These are phyloP conservation scores for Sclerotinia sclerotiorum DNA, from an alignment of 2,329 filamentous ascomycete species.

Conservation along the genomic window DNA sequence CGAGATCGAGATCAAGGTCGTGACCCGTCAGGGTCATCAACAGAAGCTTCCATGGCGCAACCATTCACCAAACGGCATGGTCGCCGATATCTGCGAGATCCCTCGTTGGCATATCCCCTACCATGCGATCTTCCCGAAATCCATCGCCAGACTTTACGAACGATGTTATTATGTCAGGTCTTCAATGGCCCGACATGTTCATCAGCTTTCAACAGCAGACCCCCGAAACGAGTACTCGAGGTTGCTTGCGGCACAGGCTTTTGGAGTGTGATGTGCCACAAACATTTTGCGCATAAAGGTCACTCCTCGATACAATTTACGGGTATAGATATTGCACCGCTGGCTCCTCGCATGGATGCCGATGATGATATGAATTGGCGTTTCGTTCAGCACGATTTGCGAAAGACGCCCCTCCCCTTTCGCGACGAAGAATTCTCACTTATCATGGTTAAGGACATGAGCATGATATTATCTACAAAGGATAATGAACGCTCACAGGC, in stretches of 20 bases:
- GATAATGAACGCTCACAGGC: conserved; percentile 47
- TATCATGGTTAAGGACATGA: conserved; percentile 83
- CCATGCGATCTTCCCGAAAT: conserved; percentile 85
- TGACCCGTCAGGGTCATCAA: conserved; percentile 24
- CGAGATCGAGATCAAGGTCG: conserved; percentile 26
- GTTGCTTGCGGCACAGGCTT: conserved; percentile 84
- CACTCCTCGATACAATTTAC: conserved; percentile 72
- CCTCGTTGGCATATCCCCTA: conserved; percentile 72
- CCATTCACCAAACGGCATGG: conserved; percentile 74
- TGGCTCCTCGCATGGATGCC: conserved; percentile 61
- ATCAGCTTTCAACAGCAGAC: conserved; percentile 61
- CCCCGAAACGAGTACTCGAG: conserved; percentile 78
- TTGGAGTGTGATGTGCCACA: conserved; percentile 87
- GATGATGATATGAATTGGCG: conserved; percentile 80
- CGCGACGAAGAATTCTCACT: conserved; percentile 79
- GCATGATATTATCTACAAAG: conserved; percentile 61
- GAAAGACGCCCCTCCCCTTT: conserved; percentile 74
- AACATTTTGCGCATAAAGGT: conserved; percentile 70
- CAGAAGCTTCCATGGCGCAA: conserved; percentile 39
- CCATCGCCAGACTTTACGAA: conserved; percentile 82
- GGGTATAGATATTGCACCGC: conserved; percentile 76
- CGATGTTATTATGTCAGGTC: conserved; percentile 75
- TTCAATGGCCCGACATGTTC: conserved; percentile 80
- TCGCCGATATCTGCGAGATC: conserved; percentile 78
- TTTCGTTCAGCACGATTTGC: conserved; percentile 85